phyloP scores from a whole-genome alignment of 2,329 filamentous ascomycete species.

The Drechmeria coniospora region DNA sequence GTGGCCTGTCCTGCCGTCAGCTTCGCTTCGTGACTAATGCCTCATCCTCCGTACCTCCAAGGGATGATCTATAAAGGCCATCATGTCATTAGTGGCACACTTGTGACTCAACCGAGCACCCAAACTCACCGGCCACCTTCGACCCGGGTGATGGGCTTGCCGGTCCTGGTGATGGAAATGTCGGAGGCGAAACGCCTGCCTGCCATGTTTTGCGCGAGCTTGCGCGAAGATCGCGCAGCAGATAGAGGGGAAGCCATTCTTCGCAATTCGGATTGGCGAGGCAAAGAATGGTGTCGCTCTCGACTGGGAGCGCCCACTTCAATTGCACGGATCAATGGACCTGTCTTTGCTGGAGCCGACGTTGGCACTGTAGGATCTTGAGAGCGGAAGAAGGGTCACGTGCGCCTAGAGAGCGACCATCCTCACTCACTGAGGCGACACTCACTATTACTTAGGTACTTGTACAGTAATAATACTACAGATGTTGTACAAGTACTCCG shows the following conservation, averaged over 20 bases:
- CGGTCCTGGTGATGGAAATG: constrained; percentile 84
- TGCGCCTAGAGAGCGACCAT: constrained; percentile 5
- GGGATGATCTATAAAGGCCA: constrained; percentile 49
- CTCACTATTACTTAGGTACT: too few relatives aligned
- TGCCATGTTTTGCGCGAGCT: constrained; percentile 28
- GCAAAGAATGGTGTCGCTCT: constrained; percentile 14
- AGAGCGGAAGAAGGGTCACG: too few relatives aligned
- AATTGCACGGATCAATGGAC: too few relatives aligned
- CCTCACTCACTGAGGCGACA: too few relatives aligned
- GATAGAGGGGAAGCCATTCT: constrained; percentile 42
- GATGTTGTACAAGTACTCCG: too few relatives aligned
- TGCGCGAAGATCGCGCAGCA: constrained; percentile 37
- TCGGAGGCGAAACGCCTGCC: constrained; percentile 52
- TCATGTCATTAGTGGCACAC: constrained; percentile 12
- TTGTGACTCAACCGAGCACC: constrained; percentile 9
- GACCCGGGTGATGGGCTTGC: constrained; percentile 81
- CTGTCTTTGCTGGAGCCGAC: too few relatives aligned
- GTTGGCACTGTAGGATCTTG: too few relatives aligned
- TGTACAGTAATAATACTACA: too few relatives aligned
- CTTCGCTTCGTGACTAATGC: constrained; percentile 5
- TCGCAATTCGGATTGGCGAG: constrained; percentile 20
- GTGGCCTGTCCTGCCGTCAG: constrained; percentile 47
- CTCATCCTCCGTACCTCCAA: constrained; percentile 52
- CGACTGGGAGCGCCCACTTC: constrained; percentile 14
- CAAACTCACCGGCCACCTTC: constrained; percentile 70